Conservation (phyloP, 73 alveolate genomes). For the Halteria grandinella region DNA sequence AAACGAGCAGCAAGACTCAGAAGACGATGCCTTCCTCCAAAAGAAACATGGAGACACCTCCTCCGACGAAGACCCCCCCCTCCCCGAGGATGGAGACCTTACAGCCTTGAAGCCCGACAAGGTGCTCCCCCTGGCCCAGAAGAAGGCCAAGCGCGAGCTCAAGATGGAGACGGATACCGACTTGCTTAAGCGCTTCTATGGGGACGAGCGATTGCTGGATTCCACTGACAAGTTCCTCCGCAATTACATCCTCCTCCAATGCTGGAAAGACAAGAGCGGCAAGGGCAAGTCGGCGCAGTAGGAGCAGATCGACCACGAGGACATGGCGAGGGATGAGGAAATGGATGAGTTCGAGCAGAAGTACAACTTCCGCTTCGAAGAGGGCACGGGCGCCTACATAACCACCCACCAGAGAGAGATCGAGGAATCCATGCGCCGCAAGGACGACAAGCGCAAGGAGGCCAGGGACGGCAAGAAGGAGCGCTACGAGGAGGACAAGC, state of each 20-base stretch:
- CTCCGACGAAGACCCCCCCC: no score
- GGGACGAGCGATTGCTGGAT: conserved; percentile 42
- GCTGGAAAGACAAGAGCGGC: conserved; percentile 63
- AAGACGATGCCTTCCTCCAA: conserved; percentile 38
- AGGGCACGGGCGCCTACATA: conserved; percentile 40
- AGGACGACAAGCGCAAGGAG: conserved; percentile 54
- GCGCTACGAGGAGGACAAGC: conserved; percentile 62
- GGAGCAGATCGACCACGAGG: conserved; percentile 71
- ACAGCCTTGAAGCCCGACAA: background rate
- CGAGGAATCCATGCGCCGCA: conserved; percentile 53
- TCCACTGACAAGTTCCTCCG: conserved; percentile 63
- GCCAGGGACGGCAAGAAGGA: conserved; percentile 54
- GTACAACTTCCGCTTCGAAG: conserved; percentile 71
- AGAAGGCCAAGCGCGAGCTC: conserved; percentile 28
- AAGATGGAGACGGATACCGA: conserved; percentile 38
- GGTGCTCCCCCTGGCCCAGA: conserved; percentile 14
- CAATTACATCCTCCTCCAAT: conserved; percentile 57
- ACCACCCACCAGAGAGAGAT: conserved; percentile 66
- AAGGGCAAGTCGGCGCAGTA: background rate
- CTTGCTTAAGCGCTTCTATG: conserved; percentile 51
- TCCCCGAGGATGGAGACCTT: background rate
- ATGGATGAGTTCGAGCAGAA: conserved; percentile 66
- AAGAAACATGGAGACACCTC: conserved; percentile 38
- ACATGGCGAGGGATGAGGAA: conserved; percentile 60
- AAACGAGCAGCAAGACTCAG: conserved; percentile 28